Conservation (phyloP, 805 yeast species). For the Yarrowia sp. region DNA sequence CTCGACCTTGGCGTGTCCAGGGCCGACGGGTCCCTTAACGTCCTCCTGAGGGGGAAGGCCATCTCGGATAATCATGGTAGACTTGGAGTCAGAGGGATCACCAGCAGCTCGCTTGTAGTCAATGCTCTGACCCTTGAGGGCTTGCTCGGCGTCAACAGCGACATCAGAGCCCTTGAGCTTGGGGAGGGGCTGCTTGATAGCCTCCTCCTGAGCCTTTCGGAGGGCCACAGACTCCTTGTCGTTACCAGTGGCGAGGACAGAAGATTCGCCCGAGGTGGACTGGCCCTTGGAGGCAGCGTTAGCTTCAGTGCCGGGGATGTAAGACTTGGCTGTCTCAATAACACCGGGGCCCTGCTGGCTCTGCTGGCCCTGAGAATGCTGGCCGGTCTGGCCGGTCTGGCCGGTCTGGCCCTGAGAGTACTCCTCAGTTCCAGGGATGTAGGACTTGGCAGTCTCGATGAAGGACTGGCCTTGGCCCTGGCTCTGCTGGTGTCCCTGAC, state of each 20-base stretch:
- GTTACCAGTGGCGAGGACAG: neutral
- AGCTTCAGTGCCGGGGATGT: conserved; percentile 16
- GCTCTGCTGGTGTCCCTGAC: neutral
- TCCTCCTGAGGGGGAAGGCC: conserved; percentile 2
- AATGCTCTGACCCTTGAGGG: conserved; percentile 8
- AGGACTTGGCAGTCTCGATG: conserved; percentile 18
- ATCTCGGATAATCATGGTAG: conserved; percentile 16
- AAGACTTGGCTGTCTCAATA: conserved; percentile 18
- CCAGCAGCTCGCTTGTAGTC: conserved; percentile 5
- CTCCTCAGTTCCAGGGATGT: conserved; percentile 15
- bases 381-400: neutral
- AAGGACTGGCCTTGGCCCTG: conserved; percentile 4
- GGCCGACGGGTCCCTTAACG: neutral
- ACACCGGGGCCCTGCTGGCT: neutral
- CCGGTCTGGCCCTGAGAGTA: neutral
- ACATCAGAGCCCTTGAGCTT: neutral
- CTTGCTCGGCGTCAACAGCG: conserved; percentile 6
- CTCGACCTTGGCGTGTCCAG: neutral
- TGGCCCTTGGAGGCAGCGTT: conserved; percentile 9
- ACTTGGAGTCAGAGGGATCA: conserved; percentile 19
- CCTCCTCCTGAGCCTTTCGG: conserved; percentile 23
- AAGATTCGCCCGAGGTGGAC: neutral
- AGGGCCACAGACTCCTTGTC: conserved; percentile 4
- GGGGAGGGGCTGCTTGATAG: conserved; percentile 21
- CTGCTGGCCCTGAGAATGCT: neutral